Base-by-base conservation (phyloP, 2,329 filamentous ascomycete species). In the Ophiostoma pallidulum region DNA sequence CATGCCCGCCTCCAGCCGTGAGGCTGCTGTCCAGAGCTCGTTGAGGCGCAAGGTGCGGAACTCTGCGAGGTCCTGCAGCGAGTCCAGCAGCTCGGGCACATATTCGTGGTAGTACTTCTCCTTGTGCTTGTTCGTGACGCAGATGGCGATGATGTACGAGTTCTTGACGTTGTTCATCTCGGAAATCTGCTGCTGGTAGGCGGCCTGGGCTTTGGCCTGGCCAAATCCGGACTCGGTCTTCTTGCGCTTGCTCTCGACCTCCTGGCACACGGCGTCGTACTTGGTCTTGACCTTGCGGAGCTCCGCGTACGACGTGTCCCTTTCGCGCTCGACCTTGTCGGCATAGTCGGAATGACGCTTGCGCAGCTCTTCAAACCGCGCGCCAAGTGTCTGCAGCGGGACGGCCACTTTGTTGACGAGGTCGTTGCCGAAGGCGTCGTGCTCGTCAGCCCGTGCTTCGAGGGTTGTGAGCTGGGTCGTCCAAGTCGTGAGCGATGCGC, bases 141-240 rank as follows among this genome's bases (percentile, higher is more conserved):
- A 94, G 69, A 98, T 95, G 52, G 81, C 78, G 59, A 98, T 95
- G 52, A 98, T 71, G 62, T 98, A 98, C n/a, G 86, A 89, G 64
- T 98, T 98, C 73, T 98, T 98, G 64, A 84, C 77, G 62, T 98
- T 98, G 67, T 92, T 86, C 92, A 97, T 97, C 57, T 98, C 92
- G 51, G 82, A 69, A 51, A 94, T 74, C 65, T 97, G 91, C 62
- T 95, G 88, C 60, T 94, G 87, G 66, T 94, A 98, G 32, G 87
- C 82, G 62, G 80, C 84, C 62, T 95, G 86, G 8, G 91, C 89
- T 69, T 96, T 98, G 53, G 79, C 70, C 68, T 95, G 96, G 64
- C 97, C 91, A 60, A 92, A 94, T n/a, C 89, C 81, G 40, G 84
- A 84, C 60, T 98, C 92, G 43, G 85, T 82, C 74, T 98, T 98